Conservation (phyloP, 2,329 filamentous ascomycete species). For the Apiospora malaysiana region DNA sequence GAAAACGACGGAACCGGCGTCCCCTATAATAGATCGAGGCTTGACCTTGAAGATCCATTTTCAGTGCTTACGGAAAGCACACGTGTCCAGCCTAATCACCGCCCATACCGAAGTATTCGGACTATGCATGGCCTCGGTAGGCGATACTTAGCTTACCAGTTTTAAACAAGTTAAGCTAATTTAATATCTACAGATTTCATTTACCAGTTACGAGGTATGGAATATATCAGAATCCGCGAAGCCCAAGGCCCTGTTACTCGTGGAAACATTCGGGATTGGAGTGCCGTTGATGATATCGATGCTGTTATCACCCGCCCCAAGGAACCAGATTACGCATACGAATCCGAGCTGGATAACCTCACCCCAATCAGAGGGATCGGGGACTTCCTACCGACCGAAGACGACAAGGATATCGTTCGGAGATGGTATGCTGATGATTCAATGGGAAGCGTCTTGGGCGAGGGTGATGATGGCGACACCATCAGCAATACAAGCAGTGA, state of each 20-base stretch:
- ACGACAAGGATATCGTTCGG: constrained; percentile 30
- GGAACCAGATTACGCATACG: constrained; percentile 19
- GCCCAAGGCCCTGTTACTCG: constrained; percentile 31
- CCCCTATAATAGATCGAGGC: constrained; percentile 21
- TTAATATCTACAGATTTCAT: constrained; percentile 43
- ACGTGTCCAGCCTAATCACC: constrained; percentile 46
- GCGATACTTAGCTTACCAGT: neutral
- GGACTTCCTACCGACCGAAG: constrained; percentile 27
- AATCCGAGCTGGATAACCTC: constrained; percentile 35
- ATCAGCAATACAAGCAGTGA: neutral
- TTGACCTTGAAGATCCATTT: constrained; percentile 26
- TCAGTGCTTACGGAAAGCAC: constrained; percentile 36
- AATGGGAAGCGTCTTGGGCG: neutral
- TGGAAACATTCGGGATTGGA: constrained; percentile 38
- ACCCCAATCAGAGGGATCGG: constrained; percentile 26
- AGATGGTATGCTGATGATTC: constrained; percentile 30
- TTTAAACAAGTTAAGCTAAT: neutral
- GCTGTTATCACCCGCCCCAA: constrained; percentile 34
- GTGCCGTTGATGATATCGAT: constrained; percentile 41
- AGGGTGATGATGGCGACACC: neutral
- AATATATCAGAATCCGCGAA: constrained; percentile 49
- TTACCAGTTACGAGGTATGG: constrained; percentile 49
- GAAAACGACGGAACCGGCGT: neutral
- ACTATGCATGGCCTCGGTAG: constrained; percentile 48
- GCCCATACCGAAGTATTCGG: constrained; percentile 44